A percentile compares a stretch with the other conserved stretches of the same genome.
Conservation (phyloP, 2,329 filamentous ascomycete species). For the Colletotrichum neosansevieriae region DNA sequence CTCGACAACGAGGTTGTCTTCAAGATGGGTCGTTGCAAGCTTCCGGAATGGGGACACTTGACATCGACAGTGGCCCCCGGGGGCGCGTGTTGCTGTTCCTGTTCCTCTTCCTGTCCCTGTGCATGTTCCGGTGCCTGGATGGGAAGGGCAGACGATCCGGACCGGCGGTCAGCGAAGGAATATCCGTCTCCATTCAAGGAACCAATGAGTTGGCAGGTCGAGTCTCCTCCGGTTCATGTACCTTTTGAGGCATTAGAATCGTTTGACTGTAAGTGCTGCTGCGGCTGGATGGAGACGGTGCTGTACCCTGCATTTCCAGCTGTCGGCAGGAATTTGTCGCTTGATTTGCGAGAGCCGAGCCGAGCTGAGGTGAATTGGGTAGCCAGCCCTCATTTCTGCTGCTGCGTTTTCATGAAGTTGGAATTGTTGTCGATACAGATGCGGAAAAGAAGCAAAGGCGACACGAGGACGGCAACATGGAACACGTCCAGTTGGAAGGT, state of each 20-base stretch:
- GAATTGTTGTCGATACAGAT: too few relatives aligned
- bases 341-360: constrained; percentile 14
- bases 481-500: background rate
- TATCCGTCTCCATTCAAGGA: background rate
- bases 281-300: constrained; percentile 21
- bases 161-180: constrained; percentile 26
- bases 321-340: constrained; percentile 3
- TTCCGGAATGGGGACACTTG: background rate
- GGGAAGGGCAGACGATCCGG: constrained; percentile 20
- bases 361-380: background rate
- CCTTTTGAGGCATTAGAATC: background rate
- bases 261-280: constrained; percentile 7
- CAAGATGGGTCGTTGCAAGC: constrained; percentile 13
- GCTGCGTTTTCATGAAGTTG: too few relatives aligned
- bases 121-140: background rate
- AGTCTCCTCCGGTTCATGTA: constrained; percentile 4
- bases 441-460: too few relatives aligned
- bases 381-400: too few relatives aligned
- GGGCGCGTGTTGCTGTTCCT: constrained; percentile 11
- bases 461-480: too few relatives aligned
- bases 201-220: constrained; percentile 1
- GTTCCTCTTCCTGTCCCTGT: too few relatives aligned
- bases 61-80: background rate
- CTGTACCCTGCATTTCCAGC: constrained; percentile 8
- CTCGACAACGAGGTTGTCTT: constrained; percentile 11